A percentile compares a stretch with the other conserved stretches of the same genome.
These are phyloP conservation scores for Neurospora discreta DNA, from an alignment of 495 filamentous ascomycete species.

Conservation along the genomic window DNA sequence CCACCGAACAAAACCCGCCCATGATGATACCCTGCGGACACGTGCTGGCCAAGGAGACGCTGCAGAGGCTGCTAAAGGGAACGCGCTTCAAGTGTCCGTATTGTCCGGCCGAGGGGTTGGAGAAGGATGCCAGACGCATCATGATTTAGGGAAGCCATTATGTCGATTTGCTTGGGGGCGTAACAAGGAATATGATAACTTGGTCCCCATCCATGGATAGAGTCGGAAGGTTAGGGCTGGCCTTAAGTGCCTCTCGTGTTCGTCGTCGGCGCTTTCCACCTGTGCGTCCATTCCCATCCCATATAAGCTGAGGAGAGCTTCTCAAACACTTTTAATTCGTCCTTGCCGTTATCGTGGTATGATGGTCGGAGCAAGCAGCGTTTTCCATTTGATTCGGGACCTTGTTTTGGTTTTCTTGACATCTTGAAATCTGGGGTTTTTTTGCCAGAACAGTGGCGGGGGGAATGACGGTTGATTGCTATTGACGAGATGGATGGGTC, in stretches of 20 bases:
- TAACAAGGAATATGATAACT: no score
- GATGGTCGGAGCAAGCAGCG: no score
- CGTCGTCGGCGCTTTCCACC: no score
- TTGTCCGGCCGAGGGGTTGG: constrained; percentile 73
- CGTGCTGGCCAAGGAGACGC: constrained; percentile 75
- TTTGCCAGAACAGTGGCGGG: neutral
- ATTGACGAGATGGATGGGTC: neutral
- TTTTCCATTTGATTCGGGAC: no score
- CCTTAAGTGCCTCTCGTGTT: no score
- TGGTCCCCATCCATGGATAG: no score
- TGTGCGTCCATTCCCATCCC: no score
- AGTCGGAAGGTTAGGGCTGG: no score
- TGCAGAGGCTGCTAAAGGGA: constrained; percentile 67
- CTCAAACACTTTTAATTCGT: no score
- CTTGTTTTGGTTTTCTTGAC: neutral
- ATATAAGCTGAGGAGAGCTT: no score
- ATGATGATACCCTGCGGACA: constrained; percentile 98
- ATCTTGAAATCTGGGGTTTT: neutral
- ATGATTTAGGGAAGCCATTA: constrained; percentile 26
- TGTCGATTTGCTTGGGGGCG: no score
- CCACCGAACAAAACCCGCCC: constrained; percentile 83
- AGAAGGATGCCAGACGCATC: constrained; percentile 67
- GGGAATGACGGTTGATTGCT: neutral
- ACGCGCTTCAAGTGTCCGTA: constrained; percentile 89
- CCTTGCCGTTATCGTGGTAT: no score